Evolutionary conservation across 106 monocot genomes (phyloP), one percentile per base, ranked within the genome.

Genomic region (Dioscorea zingiberensis): DNA sequence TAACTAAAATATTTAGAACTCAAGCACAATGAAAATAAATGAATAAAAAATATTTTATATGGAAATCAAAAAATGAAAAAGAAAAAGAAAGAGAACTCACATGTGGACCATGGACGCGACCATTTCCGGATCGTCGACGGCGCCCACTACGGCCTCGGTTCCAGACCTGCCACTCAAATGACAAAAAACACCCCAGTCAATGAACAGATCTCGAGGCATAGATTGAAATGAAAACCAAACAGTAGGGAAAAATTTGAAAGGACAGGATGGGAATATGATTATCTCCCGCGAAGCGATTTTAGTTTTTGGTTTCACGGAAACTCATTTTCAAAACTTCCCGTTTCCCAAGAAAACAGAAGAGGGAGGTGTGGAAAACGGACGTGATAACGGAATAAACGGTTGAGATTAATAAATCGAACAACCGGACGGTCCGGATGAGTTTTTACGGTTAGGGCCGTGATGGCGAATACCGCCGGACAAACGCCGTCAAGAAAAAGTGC

Each of bases 101-200:
- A 58, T 73, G 58, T 76, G 69, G 49, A 83, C 76, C 65, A 79
- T 76, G 51, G 86, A 69, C 4, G 68, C 82, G 25, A 86, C 73
- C 54, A 54, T 18, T 44, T 86, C 86, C 32, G 86, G 86, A 64
- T 86, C 82, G 58, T 70, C 82, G 25, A 82, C 82, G 2, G 70
- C 82, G 30, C 82, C 82, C 25, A 55, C 60, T 15, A 76, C 82
- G 47, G 54, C 27, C 17, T 26, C 67, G 0, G 45, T 51, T 58
- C 22, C 66, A 17, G 47, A 14, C 13, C 71, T 65, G 57, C 11
- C 16, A 44, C 7, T 21, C 23, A 32, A 61, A 44, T 27, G 54
- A 57, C 61, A 0, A 60, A n/a, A 71, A 28, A 44, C 4, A 25
- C 25, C 22, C 65, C n/a, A n/a, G n/a, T 25, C 44, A 7, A n/a